Conservation (phyloP, 805 yeast species). For the Sporopachydermia quercuum region DNA sequence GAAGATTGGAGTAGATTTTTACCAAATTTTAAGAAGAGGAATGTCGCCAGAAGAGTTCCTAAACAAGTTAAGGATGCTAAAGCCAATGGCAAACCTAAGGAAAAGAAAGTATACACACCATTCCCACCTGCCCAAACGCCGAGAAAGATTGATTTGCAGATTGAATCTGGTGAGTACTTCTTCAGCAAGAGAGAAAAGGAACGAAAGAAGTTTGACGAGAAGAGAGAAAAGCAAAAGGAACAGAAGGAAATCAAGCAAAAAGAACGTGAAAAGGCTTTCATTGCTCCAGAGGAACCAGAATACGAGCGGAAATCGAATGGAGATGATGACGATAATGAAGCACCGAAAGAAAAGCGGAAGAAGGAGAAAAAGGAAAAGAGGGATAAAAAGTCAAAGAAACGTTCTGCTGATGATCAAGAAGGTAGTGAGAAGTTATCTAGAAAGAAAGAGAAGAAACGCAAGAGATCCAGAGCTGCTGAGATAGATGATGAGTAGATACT, state of each 20-base stretch:
- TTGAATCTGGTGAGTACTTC: conserved; percentile 97
- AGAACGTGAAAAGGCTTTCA: conserved; percentile 64
- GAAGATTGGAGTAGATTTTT: conserved; percentile 96
- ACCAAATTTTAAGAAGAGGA: conserved; percentile 93
- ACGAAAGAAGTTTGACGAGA: conserved; percentile 52
- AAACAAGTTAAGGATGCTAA: conserved; percentile 40
- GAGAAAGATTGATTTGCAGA: conserved; percentile 91
- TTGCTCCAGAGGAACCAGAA: conserved; percentile 70
- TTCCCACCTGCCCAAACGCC: conserved; percentile 98
- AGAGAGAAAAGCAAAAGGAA: conserved; percentile 65
- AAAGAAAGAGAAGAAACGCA: background rate
- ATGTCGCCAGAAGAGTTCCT: conserved; percentile 87
- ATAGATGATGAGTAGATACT: too few species aligned
- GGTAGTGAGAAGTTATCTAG: background rate
- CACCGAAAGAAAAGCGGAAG: conserved; percentile 15
- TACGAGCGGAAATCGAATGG: conserved; percentile 25
- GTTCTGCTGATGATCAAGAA: background rate
- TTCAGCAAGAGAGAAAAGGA: conserved; percentile 76
- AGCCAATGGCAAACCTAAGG: conserved; percentile 30
- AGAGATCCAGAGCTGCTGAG: too few species aligned
- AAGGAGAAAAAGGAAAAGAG: conserved; percentile 16
- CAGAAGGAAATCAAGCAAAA: conserved; percentile 46
- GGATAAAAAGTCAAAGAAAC: conserved; percentile 12
- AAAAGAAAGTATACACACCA: conserved; percentile 80
- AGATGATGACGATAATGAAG: conserved; percentile 15